Base-by-base conservation (phyloP, 2,329 filamentous ascomycete species). In the Phialophora macrospora region DNA sequence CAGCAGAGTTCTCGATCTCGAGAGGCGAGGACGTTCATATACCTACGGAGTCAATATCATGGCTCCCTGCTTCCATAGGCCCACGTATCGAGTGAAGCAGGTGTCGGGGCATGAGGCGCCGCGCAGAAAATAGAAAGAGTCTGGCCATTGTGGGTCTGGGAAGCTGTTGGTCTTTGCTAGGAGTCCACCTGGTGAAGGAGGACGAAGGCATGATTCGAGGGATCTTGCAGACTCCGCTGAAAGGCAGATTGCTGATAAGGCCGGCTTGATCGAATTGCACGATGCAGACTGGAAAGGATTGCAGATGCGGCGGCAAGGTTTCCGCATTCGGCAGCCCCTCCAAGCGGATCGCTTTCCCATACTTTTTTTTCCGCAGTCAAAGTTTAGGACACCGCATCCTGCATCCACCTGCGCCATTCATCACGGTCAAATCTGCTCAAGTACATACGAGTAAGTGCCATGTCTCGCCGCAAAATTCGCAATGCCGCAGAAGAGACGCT, bases 401-500 rank as follows among this genome's bases (percentile, higher is more conserved):
- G 56, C 34, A 48, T 48, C 9, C 24, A 28, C 55, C 17, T n/a
- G 38, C 38, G 14, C 20, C 9, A 7, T 24, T 32, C 38, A 44
- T 20, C 55, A 46, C n/a, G 38, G 28, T 24, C n/a, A 60, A 60
- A 55, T 55, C 26, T 55, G 26, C 52, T 55, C 28, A 14, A 34
- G 24, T 20, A 17, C 32, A 55, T 63, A 60, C 66, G 63, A 68
- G 24, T 20, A 17, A n/a, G 60, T 63, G 63, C 66, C 68, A 70
- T 70, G 66, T 88, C 90, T 64, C 93, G 93, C 80, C 88, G 92
- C 71, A 89, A 88, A 72, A 81, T 95, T 62, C 86, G 90, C 64
- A 91, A 91, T 22, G 91, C 91, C 17, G 90, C 90, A 55, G 88
- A 93, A 75, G 89, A 91, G 77, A 83, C 88, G 81, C 76, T 87